These are phyloP conservation scores for Pyrenopolyporus hunteri DNA, from an alignment of 495 filamentous ascomycete genomes.

Conservation along the genomic window DNA sequence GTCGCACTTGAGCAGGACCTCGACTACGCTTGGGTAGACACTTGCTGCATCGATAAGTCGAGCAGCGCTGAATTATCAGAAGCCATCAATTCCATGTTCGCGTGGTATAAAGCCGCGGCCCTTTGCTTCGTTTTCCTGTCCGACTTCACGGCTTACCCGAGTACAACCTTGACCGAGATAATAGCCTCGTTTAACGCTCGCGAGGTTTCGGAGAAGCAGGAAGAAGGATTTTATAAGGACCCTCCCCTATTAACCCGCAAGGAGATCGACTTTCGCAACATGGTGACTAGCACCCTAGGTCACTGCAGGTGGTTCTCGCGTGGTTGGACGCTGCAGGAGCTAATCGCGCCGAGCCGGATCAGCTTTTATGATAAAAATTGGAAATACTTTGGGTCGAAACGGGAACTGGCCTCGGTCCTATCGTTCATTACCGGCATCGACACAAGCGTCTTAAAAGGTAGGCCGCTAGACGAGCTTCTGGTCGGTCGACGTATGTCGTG, in stretches of 20 bases:
- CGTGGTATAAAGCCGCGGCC: conserved; percentile 42
- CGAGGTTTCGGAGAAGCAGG: background rate
- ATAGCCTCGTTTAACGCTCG: too few species aligned
- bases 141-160: too few species aligned
- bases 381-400: conserved; percentile 42
- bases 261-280: too few species aligned
- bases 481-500: conserved; percentile 42
- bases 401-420: conserved; percentile 29
- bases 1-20: background rate
- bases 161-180: too few species aligned
- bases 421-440: conserved; percentile 40
- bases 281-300: too few species aligned
- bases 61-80: conserved; percentile 50
- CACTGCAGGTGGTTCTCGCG: conserved; percentile 34
- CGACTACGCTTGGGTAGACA: conserved; percentile 40
- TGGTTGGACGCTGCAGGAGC: conserved; percentile 43
- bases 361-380: conserved; percentile 34
- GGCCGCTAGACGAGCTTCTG: too few species aligned
- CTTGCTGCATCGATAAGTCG: conserved; percentile 51
- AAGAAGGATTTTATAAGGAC: too few species aligned
- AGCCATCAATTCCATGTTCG: conserved; percentile 52
- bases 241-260: too few species aligned
- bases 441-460: too few species aligned
- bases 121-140: conserved; percentile 47
- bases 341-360: conserved; percentile 32